Evolutionary conservation across 306 rosid genomes (phyloP), one percentile per base, ranked within the genome.

Genomic region (Citrullus mucosospermus): DNA sequence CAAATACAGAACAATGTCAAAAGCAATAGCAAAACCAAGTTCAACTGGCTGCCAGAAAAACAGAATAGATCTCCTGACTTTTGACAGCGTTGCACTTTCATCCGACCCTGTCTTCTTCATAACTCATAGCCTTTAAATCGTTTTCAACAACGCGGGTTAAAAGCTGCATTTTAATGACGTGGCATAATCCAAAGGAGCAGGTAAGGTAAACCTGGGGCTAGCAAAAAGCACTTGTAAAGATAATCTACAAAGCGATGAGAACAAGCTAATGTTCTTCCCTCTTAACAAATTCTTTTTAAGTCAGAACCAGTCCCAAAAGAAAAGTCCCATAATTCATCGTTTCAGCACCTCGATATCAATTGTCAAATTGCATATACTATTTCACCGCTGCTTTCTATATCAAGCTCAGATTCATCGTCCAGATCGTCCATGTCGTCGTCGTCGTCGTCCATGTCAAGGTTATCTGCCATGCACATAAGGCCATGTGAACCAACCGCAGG

Each of bases 381-480:
- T 83, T 92, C 97, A 79, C 93, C 98, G 34, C 97, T 95, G 86
- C 97, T 95, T 82, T 95, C 98, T 36, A 88, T 83, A 78, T 91
- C 97, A 32, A 89, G 98, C 80, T 95, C 93, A 14, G 89, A 92
- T 63, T 92, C 97, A 9, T 92, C 87, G 28, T 91, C 95, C 6
- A 86, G 55, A 72, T 89, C 98, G 8, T 88, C 98, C 89, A 88
- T 89, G 85, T 88, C 92, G 25, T 93, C 77, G 80, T 88, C 92
- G 80, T 88, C 92, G 16, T 93, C 59, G 2, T 92, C 97, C 85
- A 80, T 56, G 30, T 93, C 94, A 53, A 85, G 67, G 86, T 51
- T 60, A 84, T 89, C 96, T 30, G 80, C 1, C 88, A 87, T 79
- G 44, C 69, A 86, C 18, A 39, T 78, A 75, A 88, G 83, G 74